Conservation (phyloP, 2,329 filamentous ascomycete species). For the Ophiocordyceps polyrhachis-furcata region DNA sequence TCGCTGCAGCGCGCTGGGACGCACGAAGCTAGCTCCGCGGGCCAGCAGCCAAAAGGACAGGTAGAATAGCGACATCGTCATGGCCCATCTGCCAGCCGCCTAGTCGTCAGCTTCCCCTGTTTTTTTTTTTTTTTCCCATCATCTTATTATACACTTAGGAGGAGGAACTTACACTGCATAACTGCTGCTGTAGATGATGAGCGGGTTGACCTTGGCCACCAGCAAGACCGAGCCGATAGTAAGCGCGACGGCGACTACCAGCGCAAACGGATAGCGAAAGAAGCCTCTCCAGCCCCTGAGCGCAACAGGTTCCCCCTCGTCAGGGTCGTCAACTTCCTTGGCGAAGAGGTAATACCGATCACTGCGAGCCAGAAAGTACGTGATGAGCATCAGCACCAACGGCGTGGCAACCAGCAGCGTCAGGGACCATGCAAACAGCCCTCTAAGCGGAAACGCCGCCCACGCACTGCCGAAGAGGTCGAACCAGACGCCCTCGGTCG, state of each 20-base stretch:
- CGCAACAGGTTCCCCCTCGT: conserved; percentile 37
- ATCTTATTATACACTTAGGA: too few species aligned
- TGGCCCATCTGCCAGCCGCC: conserved; percentile 44
- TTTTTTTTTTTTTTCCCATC: too few species aligned
- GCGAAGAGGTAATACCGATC: conserved; percentile 86
- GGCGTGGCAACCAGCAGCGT: conserved; percentile 67
- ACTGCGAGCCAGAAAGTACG: conserved; percentile 45
- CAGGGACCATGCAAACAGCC: conserved; percentile 75
- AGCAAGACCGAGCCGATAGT: conserved; percentile 57
- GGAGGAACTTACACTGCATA: conserved; percentile 46
- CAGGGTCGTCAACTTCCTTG: conserved; percentile 33
- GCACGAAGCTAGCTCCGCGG: conserved; percentile 55
- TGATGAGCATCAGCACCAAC: conserved; percentile 49
- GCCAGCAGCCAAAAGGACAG: conserved; percentile 69
- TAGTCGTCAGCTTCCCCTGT: background rate
- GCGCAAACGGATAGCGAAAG: conserved; percentile 63
- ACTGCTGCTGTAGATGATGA: conserved; percentile 76
- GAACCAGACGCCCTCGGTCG: conserved; percentile 71
- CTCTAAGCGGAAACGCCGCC: conserved; percentile 60
- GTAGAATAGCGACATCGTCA: conserved; percentile 69
- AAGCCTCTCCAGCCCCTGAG: conserved; percentile 67
- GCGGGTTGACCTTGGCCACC: conserved; percentile 66
- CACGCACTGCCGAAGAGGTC: conserved; percentile 71
- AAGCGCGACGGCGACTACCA: conserved; percentile 47
- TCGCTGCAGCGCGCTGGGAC: conserved; percentile 73